Conservation (phyloP, 257 asterid genomes). For the Scutellaria minor region DNA sequence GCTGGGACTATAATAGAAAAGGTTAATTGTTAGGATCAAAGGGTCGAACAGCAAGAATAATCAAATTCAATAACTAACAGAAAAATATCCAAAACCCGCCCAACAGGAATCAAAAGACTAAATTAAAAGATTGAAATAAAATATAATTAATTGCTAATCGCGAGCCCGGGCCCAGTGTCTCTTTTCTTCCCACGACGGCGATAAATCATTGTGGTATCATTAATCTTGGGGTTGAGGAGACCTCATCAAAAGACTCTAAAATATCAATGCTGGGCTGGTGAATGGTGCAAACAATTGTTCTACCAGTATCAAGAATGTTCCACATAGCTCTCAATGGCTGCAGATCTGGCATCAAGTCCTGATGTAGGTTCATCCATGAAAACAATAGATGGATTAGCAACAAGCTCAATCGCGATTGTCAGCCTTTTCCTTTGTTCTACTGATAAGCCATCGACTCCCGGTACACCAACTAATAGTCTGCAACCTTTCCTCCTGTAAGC, state of each 20-base stretch:
- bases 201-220: too few species aligned
- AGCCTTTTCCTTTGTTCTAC: constrained; percentile 87
- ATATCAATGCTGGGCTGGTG: constrained; percentile 93
- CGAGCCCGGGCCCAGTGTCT: too few species aligned
- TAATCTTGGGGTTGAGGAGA: background rate
- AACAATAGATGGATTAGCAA: constrained; percentile 87
- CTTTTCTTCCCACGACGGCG: too few species aligned
- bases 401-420: constrained; percentile 86
- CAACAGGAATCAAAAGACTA: too few species aligned
- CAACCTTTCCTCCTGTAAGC: constrained; percentile 60
- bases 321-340: constrained; percentile 95
- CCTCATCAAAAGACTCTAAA: constrained; percentile 69
- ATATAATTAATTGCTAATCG: too few species aligned
- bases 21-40: too few species aligned
- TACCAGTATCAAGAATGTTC: constrained; percentile 84
- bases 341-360: constrained; percentile 91
- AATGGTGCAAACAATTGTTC: constrained; percentile 91
- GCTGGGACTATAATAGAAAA: constrained; percentile 50
- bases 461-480: constrained; percentile 82
- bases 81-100: too few species aligned
- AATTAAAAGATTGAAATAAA: too few species aligned
- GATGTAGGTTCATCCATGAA: constrained; percentile 97
- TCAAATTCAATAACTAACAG: too few species aligned
- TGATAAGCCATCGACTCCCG: constrained; percentile 81
- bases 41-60: too few species aligned